These are phyloP conservation scores for Amanita pseudoporphyria DNA, from an alignment of 768 basidiomycete genomes.

Conservation along the genomic window DNA sequence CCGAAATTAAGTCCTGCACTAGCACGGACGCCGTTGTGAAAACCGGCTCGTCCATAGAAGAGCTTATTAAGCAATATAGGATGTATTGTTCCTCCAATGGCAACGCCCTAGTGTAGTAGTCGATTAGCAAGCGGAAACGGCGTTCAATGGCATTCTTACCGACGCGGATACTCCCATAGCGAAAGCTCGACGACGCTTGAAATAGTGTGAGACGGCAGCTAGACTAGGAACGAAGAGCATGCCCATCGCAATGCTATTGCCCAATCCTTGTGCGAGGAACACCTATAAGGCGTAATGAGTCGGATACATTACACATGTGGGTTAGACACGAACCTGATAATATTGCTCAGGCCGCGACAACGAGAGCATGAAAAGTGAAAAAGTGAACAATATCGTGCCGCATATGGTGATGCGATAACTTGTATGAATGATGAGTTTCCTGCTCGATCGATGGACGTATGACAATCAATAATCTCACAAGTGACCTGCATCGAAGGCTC, in stretches of 20 bases:
- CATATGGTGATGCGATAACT: constrained; percentile 36
- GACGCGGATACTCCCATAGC: constrained; percentile 27
- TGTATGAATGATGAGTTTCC: too few species aligned
- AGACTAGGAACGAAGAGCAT: constrained; percentile 38
- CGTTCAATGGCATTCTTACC: constrained; percentile 11
- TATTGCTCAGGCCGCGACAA: constrained; percentile 27
- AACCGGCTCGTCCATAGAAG: too few species aligned
- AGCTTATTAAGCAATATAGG: too few species aligned
- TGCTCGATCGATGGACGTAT: too few species aligned
- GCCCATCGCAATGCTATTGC: constrained; percentile 41
- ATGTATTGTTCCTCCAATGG: constrained; percentile 54
- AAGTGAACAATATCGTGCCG: constrained; percentile 34
- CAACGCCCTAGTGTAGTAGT: constrained; percentile 28
- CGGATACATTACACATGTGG: constrained; percentile 6
- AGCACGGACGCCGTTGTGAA: too few species aligned
- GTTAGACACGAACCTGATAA: constrained; percentile 34
- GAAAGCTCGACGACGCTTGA: constrained; percentile 23
- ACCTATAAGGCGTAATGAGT: constrained; percentile 27
- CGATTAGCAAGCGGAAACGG: neutral
- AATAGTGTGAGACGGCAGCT: constrained; percentile 28
- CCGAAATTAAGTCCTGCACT: constrained; percentile 28
- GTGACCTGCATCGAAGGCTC: constrained; percentile 43
- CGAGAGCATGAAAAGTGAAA: constrained; percentile 39
- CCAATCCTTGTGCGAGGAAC: too few species aligned
- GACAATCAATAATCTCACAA: too few species aligned